A percentile compares a stretch with the other conserved stretches of the same genome.
Conservation (phyloP, 2,329 filamentous ascomycete species). For the Setomelanomma holmii region DNA sequence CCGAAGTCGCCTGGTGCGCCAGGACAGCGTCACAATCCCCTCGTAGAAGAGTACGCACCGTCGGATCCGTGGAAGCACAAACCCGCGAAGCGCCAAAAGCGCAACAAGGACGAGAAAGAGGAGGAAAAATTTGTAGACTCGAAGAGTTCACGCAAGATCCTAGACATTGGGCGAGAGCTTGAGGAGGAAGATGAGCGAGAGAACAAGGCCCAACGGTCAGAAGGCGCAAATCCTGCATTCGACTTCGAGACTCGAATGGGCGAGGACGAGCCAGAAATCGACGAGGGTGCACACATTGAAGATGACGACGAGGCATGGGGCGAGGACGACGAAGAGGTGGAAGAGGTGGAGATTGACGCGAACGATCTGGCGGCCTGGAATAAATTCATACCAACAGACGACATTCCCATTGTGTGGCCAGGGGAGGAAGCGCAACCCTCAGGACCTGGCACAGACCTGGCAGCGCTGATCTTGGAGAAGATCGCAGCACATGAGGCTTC, state of each 20-base stretch:
- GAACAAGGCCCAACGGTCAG: slow-evolving; percentile 48
- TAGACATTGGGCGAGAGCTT: slow-evolving; percentile 87
- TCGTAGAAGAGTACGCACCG: slow-evolving; percentile 85
- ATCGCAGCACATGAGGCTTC: slow-evolving; percentile 89
- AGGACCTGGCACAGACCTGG: slow-evolving; percentile 73
- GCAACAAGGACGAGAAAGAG: slow-evolving; percentile 60
- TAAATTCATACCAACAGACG: slow-evolving; percentile 80
- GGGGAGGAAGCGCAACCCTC: slow-evolving; percentile 54
- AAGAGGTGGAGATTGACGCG: slow-evolving; percentile 80
- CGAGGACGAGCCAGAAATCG: slow-evolving; percentile 49
- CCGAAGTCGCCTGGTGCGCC: slow-evolving; percentile 62
- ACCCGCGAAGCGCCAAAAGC: slow-evolving; percentile 68
- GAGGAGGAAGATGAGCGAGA: slow-evolving; percentile 78
- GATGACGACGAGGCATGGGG: slow-evolving; percentile 71
- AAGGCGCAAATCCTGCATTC: slow-evolving; percentile 69
- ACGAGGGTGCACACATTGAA: slow-evolving; percentile 60
- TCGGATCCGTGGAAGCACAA: slow-evolving; percentile 75
- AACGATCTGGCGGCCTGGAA: slow-evolving; percentile 90
- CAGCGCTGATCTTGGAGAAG: slow-evolving; percentile 91
- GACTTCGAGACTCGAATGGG: slow-evolving; percentile 79
- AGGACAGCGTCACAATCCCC: slow-evolving; percentile 82
- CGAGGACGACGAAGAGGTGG: slow-evolving; percentile 77
- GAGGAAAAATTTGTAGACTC: slow-evolving; percentile 81
- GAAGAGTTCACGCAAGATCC: slow-evolving; percentile 85
- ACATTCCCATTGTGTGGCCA: slow-evolving; percentile 76